Base-by-base conservation (phyloP, 805 yeast species). In the Metschnikowia kofuensis region DNA sequence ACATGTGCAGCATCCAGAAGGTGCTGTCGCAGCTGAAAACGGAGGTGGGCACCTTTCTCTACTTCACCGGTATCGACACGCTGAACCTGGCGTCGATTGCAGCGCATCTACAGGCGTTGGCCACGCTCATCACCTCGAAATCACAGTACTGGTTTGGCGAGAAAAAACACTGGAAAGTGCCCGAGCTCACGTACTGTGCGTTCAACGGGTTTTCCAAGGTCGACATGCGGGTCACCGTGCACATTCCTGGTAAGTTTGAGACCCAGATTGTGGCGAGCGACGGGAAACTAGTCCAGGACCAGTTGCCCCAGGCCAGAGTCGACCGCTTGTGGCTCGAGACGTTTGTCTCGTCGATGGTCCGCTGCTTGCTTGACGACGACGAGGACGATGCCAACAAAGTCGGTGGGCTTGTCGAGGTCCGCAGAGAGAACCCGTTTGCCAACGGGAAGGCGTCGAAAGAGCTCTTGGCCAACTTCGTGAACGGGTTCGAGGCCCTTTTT, bases 141-240 rank as follows among this genome's bases (percentile, higher is more conserved):
- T 69, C 79, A 31, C 96, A 87, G 63, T 70, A 79, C 40, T 87
- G 96, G 96, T 87, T 86, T 69, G 90, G 91, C 12, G 88, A 83
- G 61, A 77, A 75, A 53, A 86, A 80, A 59, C 76, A 76, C 51
- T 87, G 82, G 78, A 83, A 80, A 57, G 88, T 87, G 10, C 79
- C 82, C n/a, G 80, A 84, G 60, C 82, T 87, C 40, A 79, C 86
- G 0, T 84, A 83, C 60, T 83, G 88, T 42, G 69, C 83, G 11
- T 85, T 80, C 69, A 85, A 85, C 62, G 63, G 65, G 30, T 73
- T 85, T 61, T 76, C 84, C 31, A 79, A 73, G 59, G 77, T 80
- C 39, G 96, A 87, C 63, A 80, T 85, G 64, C 73, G 87, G 40
- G 89, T 87, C 27, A 77, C 82, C 1, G 89, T 85, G 31, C 85